Base-by-base conservation (phyloP, 306 rosid species). In the Hippophae tibetana region DNA sequence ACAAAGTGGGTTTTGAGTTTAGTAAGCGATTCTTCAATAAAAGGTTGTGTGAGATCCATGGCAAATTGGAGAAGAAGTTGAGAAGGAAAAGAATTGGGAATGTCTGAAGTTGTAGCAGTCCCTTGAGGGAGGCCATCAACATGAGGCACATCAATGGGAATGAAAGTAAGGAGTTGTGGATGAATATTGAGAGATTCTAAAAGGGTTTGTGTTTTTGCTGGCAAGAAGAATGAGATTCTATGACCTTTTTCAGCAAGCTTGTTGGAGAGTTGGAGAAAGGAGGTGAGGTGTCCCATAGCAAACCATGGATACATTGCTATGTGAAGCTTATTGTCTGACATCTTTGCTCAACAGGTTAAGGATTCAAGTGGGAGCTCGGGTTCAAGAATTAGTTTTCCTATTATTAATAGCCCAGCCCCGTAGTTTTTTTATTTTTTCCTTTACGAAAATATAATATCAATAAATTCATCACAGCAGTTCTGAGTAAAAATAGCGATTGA, bases 291-390 rank as follows among this genome's bases (percentile, higher is more conserved):
- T 59, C 94, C 96, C 42, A 82, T 40, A 58, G 96, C 94, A 73
- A 85, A 79, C 90, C 86, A 82, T 42, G 87, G 86, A 56, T 55
- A 84, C 89, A 82, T 78, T 14, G 81, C 81, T 54, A 79, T 41
- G 49, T 84, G 90, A 31, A 31, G 38, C 3, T 31, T 31, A 0
- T 31, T 31, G 38, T 31, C 38, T 31, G 38, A 2, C 38, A 31
- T 31, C 3, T 2, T 31, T 31, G 38, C 38, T 31, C 38, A 31
- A 31, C 3, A 0, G 38, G 38, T 31, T 31, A 2, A 31, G 4
- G 38, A 4, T 31, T 31, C 38, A 31, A 31, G 38, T 31, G 38
- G 23, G 23, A 18, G 23, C 23, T 18, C 23, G 23, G 23, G 23
- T 18, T 18, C 23, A 18, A 18, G 23, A 18, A 18, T 0, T 18